Evolutionary conservation across 108 stramenopile species (phyloP).

Genomic region (Fragilaria radians): DNA sequence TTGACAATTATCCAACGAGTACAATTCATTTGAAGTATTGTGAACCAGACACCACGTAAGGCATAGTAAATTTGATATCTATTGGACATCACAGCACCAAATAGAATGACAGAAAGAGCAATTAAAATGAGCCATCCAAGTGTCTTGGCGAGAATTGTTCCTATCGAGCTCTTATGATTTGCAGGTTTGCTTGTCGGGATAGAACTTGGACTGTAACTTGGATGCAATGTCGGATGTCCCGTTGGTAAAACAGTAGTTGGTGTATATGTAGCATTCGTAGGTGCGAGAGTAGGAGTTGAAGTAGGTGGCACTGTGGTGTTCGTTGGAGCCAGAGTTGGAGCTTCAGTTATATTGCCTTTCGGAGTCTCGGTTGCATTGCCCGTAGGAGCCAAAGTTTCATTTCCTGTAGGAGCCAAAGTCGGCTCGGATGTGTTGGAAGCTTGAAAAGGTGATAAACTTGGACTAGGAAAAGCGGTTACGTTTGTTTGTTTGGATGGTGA

Average conservation of each 20-base stretch:
- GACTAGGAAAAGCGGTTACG: constrained; percentile 5
- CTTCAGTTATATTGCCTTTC: constrained; percentile 4
- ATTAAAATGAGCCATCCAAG: constrained; percentile 28
- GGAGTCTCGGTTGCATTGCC: constrained; percentile 1
- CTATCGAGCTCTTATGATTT: constrained; percentile 17
- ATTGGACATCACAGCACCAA: constrained; percentile 48
- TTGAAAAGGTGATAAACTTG: constrained; percentile 10
- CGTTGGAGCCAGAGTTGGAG: constrained; percentile 15
- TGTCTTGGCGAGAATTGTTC: constrained; percentile 30
- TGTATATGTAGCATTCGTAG: constrained; percentile 9
- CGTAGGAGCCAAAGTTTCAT: constrained; percentile 6
- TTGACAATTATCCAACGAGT: constrained; percentile 17
- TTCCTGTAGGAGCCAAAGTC: constrained; percentile 6
- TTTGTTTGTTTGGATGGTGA: too few species aligned
- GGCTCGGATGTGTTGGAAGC: constrained; percentile 4
- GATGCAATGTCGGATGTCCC: constrained; percentile 6
- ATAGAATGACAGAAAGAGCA: constrained; percentile 29
- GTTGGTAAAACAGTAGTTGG: constrained; percentile 10
- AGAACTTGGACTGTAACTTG: neutral
- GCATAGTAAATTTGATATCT: constrained; percentile 54
- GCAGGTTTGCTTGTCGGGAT: constrained; percentile 2
- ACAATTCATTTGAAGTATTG: constrained; percentile 17
- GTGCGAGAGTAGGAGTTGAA: constrained; percentile 8
- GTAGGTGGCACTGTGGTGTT: constrained; percentile 5
- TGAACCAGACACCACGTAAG: constrained; percentile 30